Base-by-base conservation (phyloP, 2,329 filamentous ascomycete genomes). In the Chaetomium sp. region DNA sequence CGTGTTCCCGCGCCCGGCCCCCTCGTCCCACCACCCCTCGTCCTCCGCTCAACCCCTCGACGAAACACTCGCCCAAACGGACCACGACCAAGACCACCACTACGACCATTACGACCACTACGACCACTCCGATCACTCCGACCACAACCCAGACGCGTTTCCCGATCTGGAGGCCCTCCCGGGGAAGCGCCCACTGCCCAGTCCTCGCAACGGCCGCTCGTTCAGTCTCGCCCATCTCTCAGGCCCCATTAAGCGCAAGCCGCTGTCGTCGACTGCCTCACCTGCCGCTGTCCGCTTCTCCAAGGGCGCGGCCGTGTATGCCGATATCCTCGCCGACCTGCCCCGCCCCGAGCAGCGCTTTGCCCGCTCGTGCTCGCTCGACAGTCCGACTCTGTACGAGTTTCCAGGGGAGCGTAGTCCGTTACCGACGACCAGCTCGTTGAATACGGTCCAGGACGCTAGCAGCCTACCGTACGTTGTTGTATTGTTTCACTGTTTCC, bases 321-420 rank as follows among this genome's bases (percentile, higher is more conserved):
- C 59, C 63, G 64, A 68, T 55, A 65, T 69, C 70, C 40, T 70
- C 64, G 49, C 67, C 52, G 72, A 75, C 57, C 70, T 79, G 27
- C 71, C 74, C 43, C 73, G 73, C 59, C 77, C 79, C n/a, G 77
- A 78, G 48, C 74, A 76, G 59, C 70, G 80, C 49, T 81, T 80
- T 65, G 74, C 74, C n/a, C 74, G 81, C 58, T 76, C 78, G 36
- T 78, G 71, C 62, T 79, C 80, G 11, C 67, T 82, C 53, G 81
- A 85, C 67, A 84, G 81, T 66, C 81, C 81, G 58, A 84, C 80
- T 36, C 70, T 85, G 49, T 84, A 85, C 76, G 79, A 82, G 64
- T 82, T 81, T 63, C 76, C 77, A 50, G 59, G 56, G 47, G 57
- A 62, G 27, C 53, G 54, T 35, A 55, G 45, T 40, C 34, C 58